Evolutionary conservation across 1,139 yeast genomes (phyloP).

Genomic region (Suhomyces panamericanus): DNA sequence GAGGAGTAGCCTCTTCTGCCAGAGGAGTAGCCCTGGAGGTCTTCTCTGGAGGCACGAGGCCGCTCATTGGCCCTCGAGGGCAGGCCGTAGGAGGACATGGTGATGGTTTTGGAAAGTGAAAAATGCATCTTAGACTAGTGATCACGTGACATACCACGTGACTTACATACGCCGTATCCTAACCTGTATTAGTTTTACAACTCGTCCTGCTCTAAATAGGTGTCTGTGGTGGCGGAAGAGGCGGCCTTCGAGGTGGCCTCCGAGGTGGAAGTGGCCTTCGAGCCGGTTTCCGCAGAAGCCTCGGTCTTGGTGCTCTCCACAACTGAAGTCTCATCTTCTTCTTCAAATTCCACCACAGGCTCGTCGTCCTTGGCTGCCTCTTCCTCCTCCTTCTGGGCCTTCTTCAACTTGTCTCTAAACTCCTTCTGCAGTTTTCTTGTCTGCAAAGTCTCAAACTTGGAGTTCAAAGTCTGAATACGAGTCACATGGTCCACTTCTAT

Average conservation of each 20-base stretch:
- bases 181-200: slow-evolving; percentile 3
- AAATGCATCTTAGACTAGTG: background rate
- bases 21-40: slow-evolving; percentile 12
- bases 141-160: background rate
- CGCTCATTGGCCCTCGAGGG: background rate
- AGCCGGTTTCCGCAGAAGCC: background rate
- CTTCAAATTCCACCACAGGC: slow-evolving; percentile 8
- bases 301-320: background rate
- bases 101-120: background rate
- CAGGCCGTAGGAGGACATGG: slow-evolving; percentile 2
- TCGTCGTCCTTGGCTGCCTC: slow-evolving; percentile 5
- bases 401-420: slow-evolving; percentile 33
- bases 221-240: background rate
- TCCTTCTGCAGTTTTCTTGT: slow-evolving; percentile 40
- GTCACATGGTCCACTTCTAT: slow-evolving; percentile 43
- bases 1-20: slow-evolving; percentile 12
- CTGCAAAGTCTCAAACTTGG: slow-evolving; percentile 33
- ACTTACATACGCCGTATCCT: background rate
- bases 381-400: slow-evolving; percentile 13
- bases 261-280: background rate
- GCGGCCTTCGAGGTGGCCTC: background rate
- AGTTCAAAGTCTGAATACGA: slow-evolving; percentile 39
- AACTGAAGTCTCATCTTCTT: slow-evolving; percentile 7
- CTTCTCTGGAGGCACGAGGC: slow-evolving; percentile 4
- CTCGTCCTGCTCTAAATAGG: slow-evolving; percentile 9